These are phyloP conservation scores for Metarhizium brunneum DNA, from an alignment of 2,329 filamentous ascomycete species.

Conservation along the genomic window DNA sequence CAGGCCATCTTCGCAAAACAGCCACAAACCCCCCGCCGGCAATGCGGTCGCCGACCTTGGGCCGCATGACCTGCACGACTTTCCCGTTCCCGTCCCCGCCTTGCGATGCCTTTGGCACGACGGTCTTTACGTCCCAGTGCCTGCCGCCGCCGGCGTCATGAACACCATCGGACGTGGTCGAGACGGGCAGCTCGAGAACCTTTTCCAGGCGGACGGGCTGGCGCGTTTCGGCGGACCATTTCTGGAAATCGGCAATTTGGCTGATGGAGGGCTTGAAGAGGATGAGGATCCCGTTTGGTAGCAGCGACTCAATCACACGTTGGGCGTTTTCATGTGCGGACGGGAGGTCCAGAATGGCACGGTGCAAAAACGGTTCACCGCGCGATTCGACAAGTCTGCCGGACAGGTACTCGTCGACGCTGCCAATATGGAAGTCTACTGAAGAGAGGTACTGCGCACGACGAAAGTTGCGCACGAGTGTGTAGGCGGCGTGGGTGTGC, in stretches of 20 bases:
- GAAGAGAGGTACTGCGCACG: conserved; percentile 60
- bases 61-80: conserved; percentile 30
- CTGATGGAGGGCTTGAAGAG: conserved; percentile 73
- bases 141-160: conserved; percentile 42
- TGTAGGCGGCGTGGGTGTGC: conserved; percentile 55
- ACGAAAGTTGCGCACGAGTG: conserved; percentile 57
- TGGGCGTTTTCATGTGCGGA: conserved; percentile 40
- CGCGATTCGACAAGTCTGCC: conserved; percentile 34
- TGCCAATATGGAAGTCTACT: conserved; percentile 65
- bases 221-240: conserved; percentile 36
- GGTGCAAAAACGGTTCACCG: conserved; percentile 54
- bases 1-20: conserved; percentile 25
- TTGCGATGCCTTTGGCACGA: conserved; percentile 18
- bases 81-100: conserved; percentile 12
- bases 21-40: conserved; percentile 32
- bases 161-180: conserved; percentile 29
- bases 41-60: conserved; percentile 30
- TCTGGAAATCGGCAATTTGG: conserved; percentile 56
- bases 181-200: conserved; percentile 46
- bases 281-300: conserved; percentile 53
- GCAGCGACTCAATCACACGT: conserved; percentile 47
- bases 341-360: conserved; percentile 67
- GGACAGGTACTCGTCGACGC: conserved; percentile 54
- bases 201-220: conserved; percentile 48
- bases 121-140: conserved; percentile 54